A percentile compares a stretch with the other conserved stretches of the same genome.
Evolutionary conservation across 768 basidiomycete genomes (phyloP).

Genomic region (Mycena vitilis): DNA sequence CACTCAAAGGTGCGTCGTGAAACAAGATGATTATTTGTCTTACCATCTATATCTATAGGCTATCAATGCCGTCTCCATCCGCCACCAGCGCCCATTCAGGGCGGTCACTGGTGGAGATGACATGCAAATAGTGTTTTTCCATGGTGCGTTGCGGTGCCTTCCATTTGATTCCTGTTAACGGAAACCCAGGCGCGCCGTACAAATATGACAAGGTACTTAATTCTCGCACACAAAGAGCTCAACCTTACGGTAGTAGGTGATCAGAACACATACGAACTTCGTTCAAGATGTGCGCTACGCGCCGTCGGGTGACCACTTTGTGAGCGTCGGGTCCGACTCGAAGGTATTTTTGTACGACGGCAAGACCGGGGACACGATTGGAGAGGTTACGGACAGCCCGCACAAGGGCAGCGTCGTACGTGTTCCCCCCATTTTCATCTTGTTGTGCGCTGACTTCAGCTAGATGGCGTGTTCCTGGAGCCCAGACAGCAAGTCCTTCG

Average conservation of each 20-base stretch:
- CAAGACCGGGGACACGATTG: conserved; percentile 82
- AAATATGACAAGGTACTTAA: conserved; percentile 82
- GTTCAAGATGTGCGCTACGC: conserved; percentile 92
- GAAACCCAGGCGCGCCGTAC: conserved; percentile 77
- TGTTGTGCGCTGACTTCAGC: background rate
- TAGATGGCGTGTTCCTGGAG: conserved; percentile 88
- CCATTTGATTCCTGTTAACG: background rate
- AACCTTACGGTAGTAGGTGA: conserved; percentile 59
- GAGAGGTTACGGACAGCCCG: conserved; percentile 73
- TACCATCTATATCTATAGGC: conserved; percentile 56
- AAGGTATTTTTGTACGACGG: conserved; percentile 94
- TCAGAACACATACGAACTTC: conserved; percentile 91
- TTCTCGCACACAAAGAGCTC: background rate
- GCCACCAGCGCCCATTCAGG: conserved; percentile 89
- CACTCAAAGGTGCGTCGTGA: conserved; percentile 78
- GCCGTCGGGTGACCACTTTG: conserved; percentile 84
- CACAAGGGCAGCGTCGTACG: conserved; percentile 84
- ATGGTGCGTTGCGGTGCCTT: conserved; percentile 57
- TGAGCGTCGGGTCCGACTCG: conserved; percentile 89
- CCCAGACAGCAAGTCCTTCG: conserved; percentile 74
- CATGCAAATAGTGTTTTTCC: conserved; percentile 82
- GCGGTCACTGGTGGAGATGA: conserved; percentile 93
- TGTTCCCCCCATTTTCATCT: conserved; percentile 27
- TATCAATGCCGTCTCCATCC: conserved; percentile 90
- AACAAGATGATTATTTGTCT: background rate